Evolutionary conservation across 345 rosid species (phyloP), one percentile per base, ranked within the genome.

Genomic region (Gossypium bickii): DNA sequence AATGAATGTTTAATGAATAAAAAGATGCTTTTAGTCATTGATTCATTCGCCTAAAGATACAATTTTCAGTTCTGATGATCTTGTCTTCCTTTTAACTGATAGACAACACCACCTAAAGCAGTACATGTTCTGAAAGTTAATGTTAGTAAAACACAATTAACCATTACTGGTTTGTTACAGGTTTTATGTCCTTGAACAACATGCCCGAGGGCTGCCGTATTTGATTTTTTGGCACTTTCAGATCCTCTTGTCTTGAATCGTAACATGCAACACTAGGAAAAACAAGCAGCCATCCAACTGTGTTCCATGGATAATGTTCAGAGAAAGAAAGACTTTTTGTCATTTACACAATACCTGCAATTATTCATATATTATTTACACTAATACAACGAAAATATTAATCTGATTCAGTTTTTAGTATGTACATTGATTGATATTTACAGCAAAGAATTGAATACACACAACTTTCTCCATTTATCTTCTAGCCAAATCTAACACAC

Each of bases 331-430:
- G 41, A 10, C 7, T 20, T 24, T 0, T 34, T 13, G 57, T 9
- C 20, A 68, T 68, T 25, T 68, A 48, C 72, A 52, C 27, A 69
- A 29, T 57, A 69, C 47, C 49, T 15, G 3, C 58, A 49, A 48
- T 52, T 20, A 79, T 77, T 71, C 70, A 76, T 79, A 77, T 74
- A 65, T 76, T 76, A 59, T 78, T 74, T 59, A 78, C 80, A 78
- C 10, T 3, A 41, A 53, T 0, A 41, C 15, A 13, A 64, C 17
- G 9, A 60, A 55, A 67, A 43, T 63, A 59, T 17, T n/a, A 57
- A 64, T 16, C 57, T 13, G 74, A 47, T 65, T 78, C 67, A 16
- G 73, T 69, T 69, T 51, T 69, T 25, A 69, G 56, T 53, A 73
- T 61, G 58, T 72, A 80, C 67, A 80, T 27, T 8, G 52, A 74